Evolutionary conservation across 805 yeast genomes (phyloP), one percentile per base, ranked within the genome.

Genomic region (Diddensiella transvaalensis): DNA sequence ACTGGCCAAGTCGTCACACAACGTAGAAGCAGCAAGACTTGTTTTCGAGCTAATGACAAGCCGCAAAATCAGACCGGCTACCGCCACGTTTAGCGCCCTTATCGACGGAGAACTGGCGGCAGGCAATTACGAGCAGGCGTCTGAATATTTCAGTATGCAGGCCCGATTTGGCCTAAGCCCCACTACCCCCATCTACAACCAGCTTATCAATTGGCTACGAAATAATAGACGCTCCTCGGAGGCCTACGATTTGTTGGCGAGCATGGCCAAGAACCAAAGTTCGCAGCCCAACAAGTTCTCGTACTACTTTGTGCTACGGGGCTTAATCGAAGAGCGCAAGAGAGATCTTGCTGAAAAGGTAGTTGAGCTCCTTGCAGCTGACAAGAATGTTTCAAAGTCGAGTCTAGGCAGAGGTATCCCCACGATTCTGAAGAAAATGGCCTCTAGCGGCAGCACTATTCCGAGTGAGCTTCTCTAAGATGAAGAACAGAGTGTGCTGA

Each of bases 1-100:
- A 11, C 69, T 83, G 50, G 68, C 75, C 49, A 71, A 71, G 55
- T 71, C 73, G 44, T 71, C 74, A n/a, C 49, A 68, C 33, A 73
- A 79, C 47, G 58, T 75, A 8, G 69, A 65, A 11, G 73, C 79
- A n/a, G 86, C 85, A 0, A 67, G 83, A 40, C 55, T 58, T 1
- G 55, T 83, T 22, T 78, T 75, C 58, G 67, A 73, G 13, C 60
- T 64, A 44, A 68, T 78, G 66, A 63, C 67, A 56, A 50, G 40
- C 2, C 55, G 56, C 46, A 68, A 64, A 42, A 55, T 66, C 11
- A 59, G 46, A 23, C 60, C 60, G 15, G 55, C 54, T 44, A 41
- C 51, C 6, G 55, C 56, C 29, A 60, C 66, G 10, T 59, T 64
- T 29, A 58, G 65, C 4, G 62, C 67, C 2, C 46, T 65, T 13